Percentiles rank a stretch among this genome's conserved stretches.
Evolutionary conservation across 2,329 filamentous ascomycete genomes (phyloP).

Genomic region (Ilyonectria mors-panacis): DNA sequence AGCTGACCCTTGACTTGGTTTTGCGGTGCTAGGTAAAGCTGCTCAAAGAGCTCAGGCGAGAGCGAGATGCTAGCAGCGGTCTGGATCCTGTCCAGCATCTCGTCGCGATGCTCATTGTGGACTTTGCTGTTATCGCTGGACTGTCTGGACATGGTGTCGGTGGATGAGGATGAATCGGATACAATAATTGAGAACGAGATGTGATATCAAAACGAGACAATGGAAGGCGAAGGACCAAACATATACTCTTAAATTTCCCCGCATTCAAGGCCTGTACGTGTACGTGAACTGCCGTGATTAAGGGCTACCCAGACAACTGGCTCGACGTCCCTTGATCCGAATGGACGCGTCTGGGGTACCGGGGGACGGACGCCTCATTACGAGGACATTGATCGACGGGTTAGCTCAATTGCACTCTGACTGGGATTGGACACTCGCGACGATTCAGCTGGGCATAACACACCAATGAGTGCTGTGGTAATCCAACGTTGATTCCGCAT

Average conservation of each 20-base stretch:
- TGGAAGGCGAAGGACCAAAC: slow-evolving; percentile 17
- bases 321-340: slow-evolving; percentile 25
- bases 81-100: slow-evolving; percentile 42
- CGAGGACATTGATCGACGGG: background rate
- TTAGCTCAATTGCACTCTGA: background rate
- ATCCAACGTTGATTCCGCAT: background rate
- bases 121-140: slow-evolving; percentile 26
- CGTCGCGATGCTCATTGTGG: slow-evolving; percentile 35
- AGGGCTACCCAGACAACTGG: slow-evolving; percentile 1
- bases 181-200: background rate
- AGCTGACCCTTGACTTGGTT: slow-evolving; percentile 62
- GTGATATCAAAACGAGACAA: background rate
- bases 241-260: slow-evolving; percentile 24
- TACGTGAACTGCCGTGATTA: slow-evolving; percentile 7
- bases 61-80: slow-evolving; percentile 62
- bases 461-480: background rate
- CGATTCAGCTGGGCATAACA: background rate
- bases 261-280: background rate
- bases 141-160: slow-evolving; percentile 25
- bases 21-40: slow-evolving; percentile 66
- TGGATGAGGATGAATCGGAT: background rate
- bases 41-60: slow-evolving; percentile 67
- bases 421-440: background rate
- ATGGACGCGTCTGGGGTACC: background rate
- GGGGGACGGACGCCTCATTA: background rate